These are phyloP conservation scores for Jamesozyma spencerorum DNA, from an alignment of 805 yeast species.

Conservation along the genomic window DNA sequence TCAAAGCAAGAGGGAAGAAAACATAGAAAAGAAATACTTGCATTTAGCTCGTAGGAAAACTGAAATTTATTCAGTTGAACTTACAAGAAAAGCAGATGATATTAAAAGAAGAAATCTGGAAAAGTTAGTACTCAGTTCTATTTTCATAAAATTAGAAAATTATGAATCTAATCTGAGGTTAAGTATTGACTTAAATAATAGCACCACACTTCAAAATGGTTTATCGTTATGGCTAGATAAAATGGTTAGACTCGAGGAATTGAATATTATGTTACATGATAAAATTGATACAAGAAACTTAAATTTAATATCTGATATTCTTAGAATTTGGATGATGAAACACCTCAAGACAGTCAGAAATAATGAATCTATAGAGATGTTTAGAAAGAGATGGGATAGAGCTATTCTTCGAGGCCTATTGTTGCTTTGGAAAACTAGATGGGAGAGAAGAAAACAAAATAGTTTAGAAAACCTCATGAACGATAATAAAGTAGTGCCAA, in stretches of 20 bases:
- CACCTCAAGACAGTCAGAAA: conserved; percentile 29
- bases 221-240: conserved; percentile 20
- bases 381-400: conserved; percentile 33
- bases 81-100: not conserved
- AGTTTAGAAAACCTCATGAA: not conserved
- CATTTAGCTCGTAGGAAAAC: not conserved
- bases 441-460: conserved; percentile 4
- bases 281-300: conserved; percentile 19
- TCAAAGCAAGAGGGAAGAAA: not conserved
- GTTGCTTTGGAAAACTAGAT: conserved; percentile 28
- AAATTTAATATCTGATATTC: conserved; percentile 14
- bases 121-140: not conserved
- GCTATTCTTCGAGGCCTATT: conserved; percentile 32
- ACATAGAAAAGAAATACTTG: not conserved
- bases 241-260: conserved; percentile 6
- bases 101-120: not conserved
- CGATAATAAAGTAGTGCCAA: not conserved
- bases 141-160: not conserved
- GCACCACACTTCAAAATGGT: conserved; percentile 17
- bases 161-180: not conserved
- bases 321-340: conserved; percentile 31
- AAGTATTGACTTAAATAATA: conserved; percentile 12
- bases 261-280: conserved; percentile 13
- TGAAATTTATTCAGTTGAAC: not conserved
- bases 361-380: conserved; percentile 27